Evolutionary conservation across 306 rosid genomes (phyloP), one percentile per base, ranked within the genome.

Genomic region (Abrus precatorius): DNA sequence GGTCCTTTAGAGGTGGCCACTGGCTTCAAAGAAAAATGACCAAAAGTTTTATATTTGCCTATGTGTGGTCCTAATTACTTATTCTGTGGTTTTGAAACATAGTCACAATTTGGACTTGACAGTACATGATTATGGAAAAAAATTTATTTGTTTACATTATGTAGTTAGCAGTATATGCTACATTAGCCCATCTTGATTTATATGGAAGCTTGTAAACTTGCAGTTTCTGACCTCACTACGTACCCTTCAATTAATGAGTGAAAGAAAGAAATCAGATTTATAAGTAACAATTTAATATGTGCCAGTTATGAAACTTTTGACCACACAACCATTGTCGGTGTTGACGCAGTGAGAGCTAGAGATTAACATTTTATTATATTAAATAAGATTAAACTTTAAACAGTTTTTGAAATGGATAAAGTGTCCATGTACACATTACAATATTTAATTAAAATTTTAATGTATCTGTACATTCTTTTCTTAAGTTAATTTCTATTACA

Each of bases 11-110:
- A 72, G 55, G 76, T 68, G 66, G 65, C n/a, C 78, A 84, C 20
- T 20, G 20, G 20, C 20, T 20, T 72, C 74, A 52, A 70, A 13
- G 56, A 72, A 55, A 78, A 78, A 45, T 60, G 80, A 59, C 72
- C 74, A 6, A 69, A 76, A 76, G 28, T 52, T 72, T 76, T 55
- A 3, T 36, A 6, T 49, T 67, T 75, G 49, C 57, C 13, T 13
- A 36, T 29, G 44, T 29, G 83, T 83, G 87, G 85, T 79, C 85
- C 81, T 50, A 27, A 68, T 43, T 67, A 44, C 7, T 8, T 36
- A n/a, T 70, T 36, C 7, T 45, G 0, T 11, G 7, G 10, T 20
- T 57, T 76, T 9, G n/a, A 76, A 62, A 60, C 72, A 60, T 48
- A 63, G 72, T 38, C 65, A 64, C 64, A 49, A 64, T 36, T 49